A percentile compares a stretch with the other conserved stretches of the same genome.
Evolutionary conservation across 75 land plant species (phyloP).

Genomic region (Selaginella tamariscina): DNA sequence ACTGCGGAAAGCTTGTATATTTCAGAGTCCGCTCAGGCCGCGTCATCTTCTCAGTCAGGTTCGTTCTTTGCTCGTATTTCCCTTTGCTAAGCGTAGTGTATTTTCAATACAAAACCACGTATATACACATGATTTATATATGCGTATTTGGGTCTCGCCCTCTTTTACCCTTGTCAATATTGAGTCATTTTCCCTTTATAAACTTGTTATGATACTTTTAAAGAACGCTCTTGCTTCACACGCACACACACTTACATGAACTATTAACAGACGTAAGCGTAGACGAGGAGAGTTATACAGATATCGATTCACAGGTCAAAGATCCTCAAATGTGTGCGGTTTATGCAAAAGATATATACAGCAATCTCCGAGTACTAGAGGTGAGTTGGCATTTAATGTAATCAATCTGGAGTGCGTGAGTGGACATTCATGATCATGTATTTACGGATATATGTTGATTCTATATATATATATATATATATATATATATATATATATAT

Average conservation of each 20-base stretch:
- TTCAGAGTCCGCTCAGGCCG: constrained; percentile 32
- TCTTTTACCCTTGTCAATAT: background rate
- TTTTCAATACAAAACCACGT: too few relatives aligned
- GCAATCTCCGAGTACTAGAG: background rate
- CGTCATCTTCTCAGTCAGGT: constrained; percentile 33
- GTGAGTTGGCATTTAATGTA: background rate
- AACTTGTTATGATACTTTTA: background rate
- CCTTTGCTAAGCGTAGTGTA: too few relatives aligned
- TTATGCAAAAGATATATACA: background rate
- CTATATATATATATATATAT: background rate
- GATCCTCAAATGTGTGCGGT: background rate
- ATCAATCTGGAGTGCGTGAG: too few relatives aligned
- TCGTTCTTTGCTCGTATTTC: background rate
- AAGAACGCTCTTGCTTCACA: too few relatives aligned
- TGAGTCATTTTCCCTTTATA: background rate
- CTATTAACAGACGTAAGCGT: too few relatives aligned
- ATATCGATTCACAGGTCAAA: background rate
- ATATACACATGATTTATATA: too few relatives aligned
- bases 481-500: too few relatives aligned
- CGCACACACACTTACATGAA: too few relatives aligned
- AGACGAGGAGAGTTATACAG: background rate
- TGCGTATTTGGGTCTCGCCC: too few relatives aligned
- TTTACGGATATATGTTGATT: background rate
- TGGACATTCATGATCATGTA: background rate
- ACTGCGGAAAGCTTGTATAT: constrained; percentile 44